Percentiles rank a stretch among this genome's conserved stretches.
phyloP scores from a whole-genome alignment of 2,329 filamentous ascomycete species.

The Capronia americana region DNA sequence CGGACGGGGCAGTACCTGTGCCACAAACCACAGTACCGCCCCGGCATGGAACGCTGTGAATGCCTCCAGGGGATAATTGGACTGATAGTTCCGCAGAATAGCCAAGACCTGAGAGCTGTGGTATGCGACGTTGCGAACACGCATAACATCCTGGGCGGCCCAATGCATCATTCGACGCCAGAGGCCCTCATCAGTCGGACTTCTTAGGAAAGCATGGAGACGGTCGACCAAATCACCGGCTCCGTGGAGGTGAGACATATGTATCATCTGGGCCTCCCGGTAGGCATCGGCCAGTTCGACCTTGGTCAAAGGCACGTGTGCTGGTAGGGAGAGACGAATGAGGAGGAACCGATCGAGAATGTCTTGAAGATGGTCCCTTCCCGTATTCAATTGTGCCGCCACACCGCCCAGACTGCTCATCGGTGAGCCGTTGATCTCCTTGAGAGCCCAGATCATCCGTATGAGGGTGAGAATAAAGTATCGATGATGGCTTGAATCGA shows the following conservation, averaged over 20 bases:
- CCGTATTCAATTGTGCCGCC: not conserved
- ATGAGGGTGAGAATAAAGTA: constrained; percentile 8
- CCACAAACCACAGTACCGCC: not conserved
- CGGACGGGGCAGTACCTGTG: constrained; percentile 3
- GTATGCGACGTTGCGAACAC: constrained; percentile 5
- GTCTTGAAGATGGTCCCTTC: not conserved
- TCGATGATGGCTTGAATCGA: not conserved
- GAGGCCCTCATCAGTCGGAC: not conserved
- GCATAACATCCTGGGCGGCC: not conserved
- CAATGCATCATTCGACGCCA: not conserved
- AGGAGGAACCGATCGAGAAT: not conserved
- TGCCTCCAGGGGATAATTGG: not conserved
- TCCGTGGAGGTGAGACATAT: constrained; percentile 14
- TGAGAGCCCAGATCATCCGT: constrained; percentile 17
- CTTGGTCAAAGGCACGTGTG: not conserved
- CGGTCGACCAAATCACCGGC: constrained; percentile 16
- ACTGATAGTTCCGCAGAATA: not conserved
- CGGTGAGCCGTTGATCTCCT: constrained; percentile 7
- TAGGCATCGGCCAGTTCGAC: not conserved
- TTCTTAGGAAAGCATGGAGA: constrained; percentile 7
- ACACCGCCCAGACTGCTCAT: not conserved
- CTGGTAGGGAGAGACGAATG: not conserved
- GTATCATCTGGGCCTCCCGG: not conserved
- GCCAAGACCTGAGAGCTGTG: constrained; percentile 4
- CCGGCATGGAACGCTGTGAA: constrained; percentile 1